Base-by-base conservation (phyloP, 2,329 filamentous ascomycete genomes). In the Xylariaceae sp. region DNA sequence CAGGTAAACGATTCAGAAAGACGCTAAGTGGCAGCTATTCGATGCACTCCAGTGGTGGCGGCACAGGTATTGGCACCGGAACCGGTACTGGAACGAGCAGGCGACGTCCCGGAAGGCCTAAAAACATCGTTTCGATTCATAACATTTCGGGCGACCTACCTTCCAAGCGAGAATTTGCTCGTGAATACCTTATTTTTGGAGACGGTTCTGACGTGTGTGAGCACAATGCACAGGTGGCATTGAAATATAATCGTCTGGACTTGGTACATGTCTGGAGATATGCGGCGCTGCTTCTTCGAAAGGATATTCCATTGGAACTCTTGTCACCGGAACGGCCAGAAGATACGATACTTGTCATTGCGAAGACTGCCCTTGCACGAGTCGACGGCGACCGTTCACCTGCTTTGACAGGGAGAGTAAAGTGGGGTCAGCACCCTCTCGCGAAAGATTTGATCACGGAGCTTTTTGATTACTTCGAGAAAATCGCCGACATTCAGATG, bases 221-320 rank as follows among this genome's bases (percentile, higher is more conserved):
- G 34, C 85, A 94, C 55, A 98, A 98, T 61, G 87, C 89, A 8
- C 66, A 68, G 1, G 81, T 94, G 34, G 90, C 91, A 8, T 74
- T 81, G 51, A 82, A 79, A 48, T 75, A 85, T 51, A 87, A 84
- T 4, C 77, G 80, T 48, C 62, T 72, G 12, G 87, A 95, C 49
- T 65, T 94, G 22, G 83, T 85, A 19, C 80, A 89, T 52, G 78
- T 95, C 6, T 98, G 93, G 93, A 79, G 78, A 37, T 84, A 96
- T 50, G 73, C 89, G 41, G 83, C 80, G 15, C 70, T 96, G 43
- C 72, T 97, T 4, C 68, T 97, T 34, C 81, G 82, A 50, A 85
- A 87, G 51, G 81, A 88, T 34, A 82, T 90, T 19, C 86, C 85
- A 1, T 68, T 91, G 3, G 76, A 85, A 52, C 67, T 87, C 19